phyloP scores from a whole-genome alignment of 1,284 basidiomycete species.

The Hemileia vastatrix region DNA sequence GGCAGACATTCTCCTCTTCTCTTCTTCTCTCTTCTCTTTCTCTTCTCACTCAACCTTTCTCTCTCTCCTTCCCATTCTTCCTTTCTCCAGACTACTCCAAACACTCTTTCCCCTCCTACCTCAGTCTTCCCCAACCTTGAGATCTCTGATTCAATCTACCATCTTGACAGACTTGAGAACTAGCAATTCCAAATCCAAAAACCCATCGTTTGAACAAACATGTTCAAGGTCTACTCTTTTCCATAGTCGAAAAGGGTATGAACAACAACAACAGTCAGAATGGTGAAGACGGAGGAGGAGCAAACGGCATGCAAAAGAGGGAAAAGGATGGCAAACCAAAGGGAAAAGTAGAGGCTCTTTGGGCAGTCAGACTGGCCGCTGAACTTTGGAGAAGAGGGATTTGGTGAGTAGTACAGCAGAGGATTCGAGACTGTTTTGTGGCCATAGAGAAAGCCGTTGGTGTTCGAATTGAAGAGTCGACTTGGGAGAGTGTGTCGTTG shows the following conservation, averaged over 20 bases:
- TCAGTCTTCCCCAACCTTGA: constrained; percentile 71
- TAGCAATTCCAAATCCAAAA: constrained; percentile 77
- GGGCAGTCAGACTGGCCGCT: constrained; percentile 88
- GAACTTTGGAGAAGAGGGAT: constrained; percentile 90
- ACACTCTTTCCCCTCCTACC: constrained; percentile 87
- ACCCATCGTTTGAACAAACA: constrained; percentile 92
- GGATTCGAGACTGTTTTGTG: too few species aligned
- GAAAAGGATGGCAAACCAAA: too few species aligned
- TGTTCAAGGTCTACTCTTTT: constrained; percentile 89
- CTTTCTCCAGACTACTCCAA: constrained; percentile 61
- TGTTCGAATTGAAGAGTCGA: too few species aligned
- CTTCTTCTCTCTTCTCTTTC: too few species aligned
- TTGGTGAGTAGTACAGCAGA: too few species aligned
- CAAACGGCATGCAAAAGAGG: too few species aligned
- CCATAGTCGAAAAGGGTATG: constrained; percentile 87
- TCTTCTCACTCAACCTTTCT: too few species aligned
- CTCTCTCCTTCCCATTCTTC: not conserved
- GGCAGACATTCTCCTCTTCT: not conserved
- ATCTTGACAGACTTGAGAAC: constrained; percentile 87
- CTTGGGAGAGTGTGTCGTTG: too few species aligned
- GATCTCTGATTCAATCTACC: constrained; percentile 75
- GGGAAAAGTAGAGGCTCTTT: constrained; percentile 78
- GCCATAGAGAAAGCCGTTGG: too few species aligned
- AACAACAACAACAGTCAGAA: constrained; percentile 57
- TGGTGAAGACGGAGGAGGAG: constrained; percentile 82